Base-by-base conservation (phyloP, 495 filamentous ascomycete genomes). In the Wilcoxina mikolae region DNA sequence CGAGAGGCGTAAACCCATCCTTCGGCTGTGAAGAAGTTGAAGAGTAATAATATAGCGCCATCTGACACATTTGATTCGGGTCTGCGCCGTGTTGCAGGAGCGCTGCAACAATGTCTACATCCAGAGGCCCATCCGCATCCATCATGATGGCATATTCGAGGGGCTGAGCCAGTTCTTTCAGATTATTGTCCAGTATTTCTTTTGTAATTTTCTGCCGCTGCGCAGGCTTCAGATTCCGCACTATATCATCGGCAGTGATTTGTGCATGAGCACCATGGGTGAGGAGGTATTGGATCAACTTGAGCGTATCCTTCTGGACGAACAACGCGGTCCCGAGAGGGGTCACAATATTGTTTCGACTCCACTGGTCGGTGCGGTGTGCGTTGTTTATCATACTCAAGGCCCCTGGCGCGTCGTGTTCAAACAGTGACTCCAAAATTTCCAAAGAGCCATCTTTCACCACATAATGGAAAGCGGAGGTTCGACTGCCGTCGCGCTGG, bases 371-470 rank as follows among this genome's bases (percentile, higher is more conserved):
- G 0, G 29, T 28, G 3, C 74, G 56, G 0, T 67, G 57, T 1
- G 85, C 53, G 56, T 83, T 76, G 52, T 87, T 83, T 52, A 87
- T 69, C 18, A 82, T 78, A 12, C 75, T 72, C 52, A 75, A 72
- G 23, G 78, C 68, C 2, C 76, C 81, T 1, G 77, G 73, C 27
- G 68, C 68, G 58, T 87, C 83, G n/a, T 75, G 62, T 9, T 80
- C 67, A 42, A 76, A 67, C 24, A 82, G 73, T 2, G 72, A 56
- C n/a, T 80, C 71, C 3, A 87, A 59, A n/a, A 84, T 55, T 3
- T 78, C 72, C 2, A 60, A 54, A 24, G 71, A 68, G 10, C 71
- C 65, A 10, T 68, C 57, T 0, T 65, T 62, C 5, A 72, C 70
- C 31, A 71, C 66, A 59, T 72, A 85, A 51, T 87, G 76, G 47